phyloP scores from a whole-genome alignment of 495 filamentous ascomycete genomes.

The Talaromyces borbonicus region DNA sequence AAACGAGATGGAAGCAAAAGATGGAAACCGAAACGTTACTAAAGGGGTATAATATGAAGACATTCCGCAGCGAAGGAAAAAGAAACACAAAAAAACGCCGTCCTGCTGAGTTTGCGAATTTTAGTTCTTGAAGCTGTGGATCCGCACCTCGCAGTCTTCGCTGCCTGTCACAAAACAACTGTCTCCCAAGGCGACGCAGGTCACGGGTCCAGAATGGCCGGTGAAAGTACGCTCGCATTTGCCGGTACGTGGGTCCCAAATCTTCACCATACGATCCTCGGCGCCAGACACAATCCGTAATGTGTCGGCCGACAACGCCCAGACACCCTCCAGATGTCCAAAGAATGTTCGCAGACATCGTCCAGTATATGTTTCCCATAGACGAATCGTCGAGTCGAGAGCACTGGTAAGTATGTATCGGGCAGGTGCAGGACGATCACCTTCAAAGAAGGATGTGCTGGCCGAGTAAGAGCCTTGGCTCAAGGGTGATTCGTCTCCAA shows the following conservation, averaged over 20 bases:
- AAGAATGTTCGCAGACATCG: conserved; percentile 85
- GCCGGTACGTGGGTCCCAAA: conserved; percentile 89
- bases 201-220: conserved; percentile 83
- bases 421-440: conserved; percentile 59
- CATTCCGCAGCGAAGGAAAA: too few species aligned
- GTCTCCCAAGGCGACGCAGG: conserved; percentile 83
- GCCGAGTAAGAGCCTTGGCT: conserved; percentile 36
- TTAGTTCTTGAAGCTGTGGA: conserved; percentile 69
- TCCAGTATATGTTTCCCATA: conserved; percentile 84
- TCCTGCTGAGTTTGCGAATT: too few species aligned
- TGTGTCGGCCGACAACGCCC: conserved; percentile 87
- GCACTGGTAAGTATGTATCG: conserved; percentile 87
- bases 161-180: conserved; percentile 78
- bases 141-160: conserved; percentile 82
- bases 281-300: conserved; percentile 80
- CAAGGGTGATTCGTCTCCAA: conserved; percentile 24
- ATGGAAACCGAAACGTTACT: too few species aligned
- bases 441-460: conserved; percentile 49
- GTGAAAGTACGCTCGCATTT: conserved; percentile 86
- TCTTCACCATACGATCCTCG: conserved; percentile 91
- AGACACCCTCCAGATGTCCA: conserved; percentile 91
- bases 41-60: too few species aligned
- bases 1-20: too few species aligned
- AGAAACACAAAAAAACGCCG: too few species aligned
- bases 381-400: conserved; percentile 80